Evolutionary conservation across 768 basidiomycete genomes (phyloP).

Genomic region (Pholiota microspora): DNA sequence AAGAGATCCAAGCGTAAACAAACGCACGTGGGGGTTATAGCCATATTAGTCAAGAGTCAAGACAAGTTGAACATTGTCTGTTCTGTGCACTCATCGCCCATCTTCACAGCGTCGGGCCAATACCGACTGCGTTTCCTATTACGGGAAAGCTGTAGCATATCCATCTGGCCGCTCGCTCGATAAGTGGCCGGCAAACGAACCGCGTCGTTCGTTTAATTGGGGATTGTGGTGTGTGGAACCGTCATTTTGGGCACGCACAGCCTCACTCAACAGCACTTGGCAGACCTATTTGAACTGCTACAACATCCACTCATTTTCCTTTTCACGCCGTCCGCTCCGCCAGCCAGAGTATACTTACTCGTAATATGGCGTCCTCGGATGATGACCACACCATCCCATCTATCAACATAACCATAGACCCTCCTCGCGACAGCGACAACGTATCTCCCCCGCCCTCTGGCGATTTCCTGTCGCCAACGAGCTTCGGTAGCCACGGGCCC

Average conservation of each 20-base stretch:
- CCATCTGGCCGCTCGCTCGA: background rate
- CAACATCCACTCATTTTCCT: background rate
- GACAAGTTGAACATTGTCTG: background rate
- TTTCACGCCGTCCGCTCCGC: background rate
- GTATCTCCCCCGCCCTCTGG: conserved; percentile 14
- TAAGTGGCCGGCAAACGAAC: background rate
- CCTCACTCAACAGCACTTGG: conserved; percentile 1
- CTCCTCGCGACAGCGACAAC: conserved; percentile 14
- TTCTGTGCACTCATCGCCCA: no score
- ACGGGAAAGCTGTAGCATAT: background rate
- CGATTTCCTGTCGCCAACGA: conserved; percentile 16
- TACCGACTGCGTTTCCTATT: background rate
- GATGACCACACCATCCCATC: conserved; percentile 24
- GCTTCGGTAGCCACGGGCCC: conserved; percentile 7
- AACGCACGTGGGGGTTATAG: background rate
- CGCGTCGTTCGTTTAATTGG: background rate
- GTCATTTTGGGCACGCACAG: background rate
- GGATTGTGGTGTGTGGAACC: background rate
- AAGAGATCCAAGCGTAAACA: background rate
- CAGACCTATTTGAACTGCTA: background rate
- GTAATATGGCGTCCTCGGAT: conserved; percentile 6
- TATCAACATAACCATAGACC: conserved; percentile 30
- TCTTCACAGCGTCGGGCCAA: background rate
- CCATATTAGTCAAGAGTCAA: background rate
- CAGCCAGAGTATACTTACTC: background rate